A percentile compares a stretch with the other conserved stretches of the same genome.
Evolutionary conservation across 768 basidiomycete species (phyloP).

Genomic region (Amanita pallidorosea): DNA sequence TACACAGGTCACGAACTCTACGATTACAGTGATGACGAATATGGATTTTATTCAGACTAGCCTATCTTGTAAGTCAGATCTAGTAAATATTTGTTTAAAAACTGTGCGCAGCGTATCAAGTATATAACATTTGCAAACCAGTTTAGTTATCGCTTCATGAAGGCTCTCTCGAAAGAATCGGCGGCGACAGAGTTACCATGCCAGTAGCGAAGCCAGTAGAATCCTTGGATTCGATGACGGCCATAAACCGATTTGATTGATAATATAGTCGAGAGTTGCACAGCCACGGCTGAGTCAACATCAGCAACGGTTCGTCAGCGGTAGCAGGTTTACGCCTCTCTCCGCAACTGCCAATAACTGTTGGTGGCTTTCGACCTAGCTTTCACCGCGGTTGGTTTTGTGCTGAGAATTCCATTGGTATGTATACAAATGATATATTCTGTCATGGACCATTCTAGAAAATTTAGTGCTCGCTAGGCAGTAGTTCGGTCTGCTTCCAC

Average conservation of each 20-base stretch:
- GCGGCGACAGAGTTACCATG: too few species aligned
- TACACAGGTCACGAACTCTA: conserved; percentile 2
- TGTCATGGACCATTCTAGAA: neutral
- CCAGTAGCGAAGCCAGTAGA: too few species aligned
- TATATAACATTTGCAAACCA: too few species aligned
- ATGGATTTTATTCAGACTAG: too few species aligned
- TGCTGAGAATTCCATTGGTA: neutral
- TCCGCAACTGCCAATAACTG: conserved; percentile 3
- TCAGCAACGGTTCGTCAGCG: neutral
- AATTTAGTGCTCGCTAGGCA: neutral
- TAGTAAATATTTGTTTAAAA: too few species aligned
- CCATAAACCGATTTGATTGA: too few species aligned
- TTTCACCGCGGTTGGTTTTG: neutral
- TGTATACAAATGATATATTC: neutral
- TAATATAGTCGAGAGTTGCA: too few species aligned
- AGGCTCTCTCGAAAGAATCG: too few species aligned
- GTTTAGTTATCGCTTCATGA: too few species aligned
- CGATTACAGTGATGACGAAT: conserved; percentile 36
- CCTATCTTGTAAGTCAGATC: too few species aligned
- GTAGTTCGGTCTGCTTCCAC: neutral
- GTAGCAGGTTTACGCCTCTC: neutral
- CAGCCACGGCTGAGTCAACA: neutral
- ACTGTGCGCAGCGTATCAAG: too few species aligned
- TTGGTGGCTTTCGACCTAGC: conserved; percentile 2
- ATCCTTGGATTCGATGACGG: too few species aligned